Conservation (phyloP, 495 filamentous ascomycete species). For the Talaromyces stipitatus region DNA sequence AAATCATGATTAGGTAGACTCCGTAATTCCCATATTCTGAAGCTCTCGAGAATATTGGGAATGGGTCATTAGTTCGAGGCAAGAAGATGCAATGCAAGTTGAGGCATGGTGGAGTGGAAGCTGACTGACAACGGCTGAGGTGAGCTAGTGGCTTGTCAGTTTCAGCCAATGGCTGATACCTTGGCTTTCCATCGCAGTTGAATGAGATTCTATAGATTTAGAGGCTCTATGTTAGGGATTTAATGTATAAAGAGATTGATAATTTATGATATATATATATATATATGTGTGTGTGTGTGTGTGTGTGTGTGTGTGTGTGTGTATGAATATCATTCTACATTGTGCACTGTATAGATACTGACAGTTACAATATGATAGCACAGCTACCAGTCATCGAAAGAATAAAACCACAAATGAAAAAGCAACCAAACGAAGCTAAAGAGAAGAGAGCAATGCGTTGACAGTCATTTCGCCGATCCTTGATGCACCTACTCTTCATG, state of each 20-base stretch:
- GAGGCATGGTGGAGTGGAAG: not conserved
- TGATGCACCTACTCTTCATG: conserved; percentile 1
- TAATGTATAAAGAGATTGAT: not conserved
- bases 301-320: too few species aligned
- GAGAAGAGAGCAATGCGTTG: conserved; percentile 1
- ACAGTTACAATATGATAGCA: not conserved
- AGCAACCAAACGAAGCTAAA: not conserved
- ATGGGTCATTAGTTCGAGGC: not conserved
- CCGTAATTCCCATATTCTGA: not conserved
- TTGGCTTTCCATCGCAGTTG: too few species aligned
- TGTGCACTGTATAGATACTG: not conserved
- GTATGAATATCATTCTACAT: not conserved
- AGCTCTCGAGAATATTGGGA: not conserved
- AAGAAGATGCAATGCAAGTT: not conserved
- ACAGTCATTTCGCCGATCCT: conserved; percentile 1
- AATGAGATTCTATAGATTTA: too few species aligned
- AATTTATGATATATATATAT: too few species aligned
- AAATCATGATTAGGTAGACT: not conserved
- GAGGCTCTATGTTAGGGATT: too few species aligned
- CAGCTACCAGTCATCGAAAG: not conserved
- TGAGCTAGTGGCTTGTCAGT: conserved; percentile 1
- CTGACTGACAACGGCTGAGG: not conserved
- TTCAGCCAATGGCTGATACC: not conserved
- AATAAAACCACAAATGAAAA: not conserved
- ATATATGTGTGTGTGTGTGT: too few species aligned